A percentile compares a stretch with the other conserved stretches of the same genome.
These are phyloP conservation scores for Capsella rubella DNA, from an alignment of 441 rosid species.

Conservation along the genomic window DNA sequence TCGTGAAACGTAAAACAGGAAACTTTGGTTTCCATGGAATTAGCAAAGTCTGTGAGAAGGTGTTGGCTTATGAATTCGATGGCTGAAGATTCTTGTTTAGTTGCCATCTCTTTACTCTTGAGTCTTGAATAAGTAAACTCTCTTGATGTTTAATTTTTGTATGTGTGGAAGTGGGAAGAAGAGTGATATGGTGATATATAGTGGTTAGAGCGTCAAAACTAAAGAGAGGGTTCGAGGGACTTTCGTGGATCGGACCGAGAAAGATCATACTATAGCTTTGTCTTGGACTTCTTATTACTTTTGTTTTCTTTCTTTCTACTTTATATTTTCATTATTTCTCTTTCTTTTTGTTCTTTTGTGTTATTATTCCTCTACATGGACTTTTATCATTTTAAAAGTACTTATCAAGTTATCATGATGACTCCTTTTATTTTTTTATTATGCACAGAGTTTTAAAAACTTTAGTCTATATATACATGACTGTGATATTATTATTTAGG, in stretches of 20 bases:
- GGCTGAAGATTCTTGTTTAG: conserved; percentile 49
- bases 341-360: conserved; percentile 18
- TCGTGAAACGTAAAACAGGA: conserved; percentile 30
- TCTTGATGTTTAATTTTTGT: conserved; percentile 12
- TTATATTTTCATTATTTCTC: background rate
- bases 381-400: conserved; percentile 33
- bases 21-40: conserved; percentile 44
- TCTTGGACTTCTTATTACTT: conserved; percentile 33
- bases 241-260: conserved; percentile 46
- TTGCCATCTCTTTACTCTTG: conserved; percentile 34
- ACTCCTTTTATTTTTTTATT: conserved; percentile 18
- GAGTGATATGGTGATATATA: conserved; percentile 42
- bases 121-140: background rate
- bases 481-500: background rate
- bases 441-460: background rate
- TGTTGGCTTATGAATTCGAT: conserved; percentile 68
- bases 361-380: conserved; percentile 34
- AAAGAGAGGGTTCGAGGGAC: conserved; percentile 40
- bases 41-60: conserved; percentile 55
- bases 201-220: background rate
- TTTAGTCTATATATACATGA: conserved; percentile 5
- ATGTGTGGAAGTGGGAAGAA: conserved; percentile 31
- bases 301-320: background rate
- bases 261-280: conserved; percentile 33
- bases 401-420: conserved; percentile 40